Evolutionary conservation across 2,329 filamentous ascomycete species (phyloP).

Genomic region (Aspergillus terreus): DNA sequence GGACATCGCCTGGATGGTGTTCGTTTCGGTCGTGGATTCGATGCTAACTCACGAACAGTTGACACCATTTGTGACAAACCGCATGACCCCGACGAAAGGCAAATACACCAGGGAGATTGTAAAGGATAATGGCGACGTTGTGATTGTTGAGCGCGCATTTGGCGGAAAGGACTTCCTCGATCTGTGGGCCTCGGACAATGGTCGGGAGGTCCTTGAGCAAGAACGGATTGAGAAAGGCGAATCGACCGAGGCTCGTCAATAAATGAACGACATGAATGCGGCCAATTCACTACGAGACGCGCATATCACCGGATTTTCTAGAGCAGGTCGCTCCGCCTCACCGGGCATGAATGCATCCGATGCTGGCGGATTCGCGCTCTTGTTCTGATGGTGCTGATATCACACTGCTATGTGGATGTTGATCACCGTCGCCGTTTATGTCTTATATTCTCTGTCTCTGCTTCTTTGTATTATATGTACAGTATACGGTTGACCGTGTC

Average conservation of each 20-base stretch:
- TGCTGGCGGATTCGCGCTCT: too few relatives aligned
- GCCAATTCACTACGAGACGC: neutral
- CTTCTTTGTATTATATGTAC: constrained; percentile 15
- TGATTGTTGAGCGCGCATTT: constrained; percentile 28
- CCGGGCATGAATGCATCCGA: neutral
- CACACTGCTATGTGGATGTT: neutral
- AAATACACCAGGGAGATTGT: constrained; percentile 31
- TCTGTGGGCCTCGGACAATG: constrained; percentile 36
- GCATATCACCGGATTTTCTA: neutral
- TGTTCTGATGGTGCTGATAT: neutral
- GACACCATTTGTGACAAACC: constrained; percentile 44
- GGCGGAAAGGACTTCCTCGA: constrained; percentile 37
- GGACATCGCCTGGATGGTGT: neutral
- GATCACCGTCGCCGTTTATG: too few relatives aligned
- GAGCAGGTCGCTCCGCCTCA: neutral
- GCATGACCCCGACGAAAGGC: constrained; percentile 35
- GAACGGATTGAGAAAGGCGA: constrained; percentile 17
- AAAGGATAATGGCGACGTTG: constrained; percentile 18
- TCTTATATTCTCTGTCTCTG: neutral
- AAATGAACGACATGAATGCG: constrained; percentile 9
- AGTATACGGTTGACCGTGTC: constrained; percentile 11
- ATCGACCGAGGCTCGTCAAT: constrained; percentile 5
- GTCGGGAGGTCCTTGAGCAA: constrained; percentile 27
- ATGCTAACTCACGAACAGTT: constrained; percentile 27
- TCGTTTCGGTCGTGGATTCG: neutral